Evolutionary conservation across 805 yeast genomes (phyloP).

Genomic region (Starmerella apicola): DNA sequence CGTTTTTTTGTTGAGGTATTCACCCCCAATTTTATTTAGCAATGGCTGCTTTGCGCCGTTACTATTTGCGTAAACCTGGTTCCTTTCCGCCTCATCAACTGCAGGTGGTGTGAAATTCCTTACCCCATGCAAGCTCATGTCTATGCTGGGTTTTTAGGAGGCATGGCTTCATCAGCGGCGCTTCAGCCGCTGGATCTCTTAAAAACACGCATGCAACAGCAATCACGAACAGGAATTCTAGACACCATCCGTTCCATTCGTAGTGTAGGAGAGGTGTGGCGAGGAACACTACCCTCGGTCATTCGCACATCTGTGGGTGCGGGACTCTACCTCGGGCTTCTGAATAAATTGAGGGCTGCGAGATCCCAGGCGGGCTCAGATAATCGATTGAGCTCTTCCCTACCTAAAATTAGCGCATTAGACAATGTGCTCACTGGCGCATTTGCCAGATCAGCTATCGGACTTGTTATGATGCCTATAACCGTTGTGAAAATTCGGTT

Average conservation of each 20-base stretch:
- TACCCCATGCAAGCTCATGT: conserved; percentile 37
- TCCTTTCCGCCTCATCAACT: too few species aligned
- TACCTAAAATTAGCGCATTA: conserved; percentile 59
- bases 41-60: too few species aligned
- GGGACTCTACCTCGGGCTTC: conserved; percentile 65
- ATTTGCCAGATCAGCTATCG: conserved; percentile 65
- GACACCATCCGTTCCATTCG: conserved; percentile 16
- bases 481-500: conserved; percentile 81
- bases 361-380: neutral
- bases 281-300: conserved; percentile 88
- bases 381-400: conserved; percentile 17
- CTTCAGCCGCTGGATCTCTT: conserved; percentile 83
- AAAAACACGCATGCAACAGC: conserved; percentile 76
- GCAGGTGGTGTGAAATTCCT: too few species aligned
- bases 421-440: conserved; percentile 73
- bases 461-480: conserved; percentile 85
- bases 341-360: conserved; percentile 35
- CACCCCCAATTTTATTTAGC: too few species aligned
- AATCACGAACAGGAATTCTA: conserved; percentile 19
- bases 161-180: conserved; percentile 63
- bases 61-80: too few species aligned
- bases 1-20: too few species aligned
- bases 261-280: conserved; percentile 39
- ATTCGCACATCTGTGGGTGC: conserved; percentile 83
- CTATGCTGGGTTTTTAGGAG: conserved; percentile 73